Base-by-base conservation (phyloP, 148 eudicot species). In the Polygonum aviculare region DNA sequence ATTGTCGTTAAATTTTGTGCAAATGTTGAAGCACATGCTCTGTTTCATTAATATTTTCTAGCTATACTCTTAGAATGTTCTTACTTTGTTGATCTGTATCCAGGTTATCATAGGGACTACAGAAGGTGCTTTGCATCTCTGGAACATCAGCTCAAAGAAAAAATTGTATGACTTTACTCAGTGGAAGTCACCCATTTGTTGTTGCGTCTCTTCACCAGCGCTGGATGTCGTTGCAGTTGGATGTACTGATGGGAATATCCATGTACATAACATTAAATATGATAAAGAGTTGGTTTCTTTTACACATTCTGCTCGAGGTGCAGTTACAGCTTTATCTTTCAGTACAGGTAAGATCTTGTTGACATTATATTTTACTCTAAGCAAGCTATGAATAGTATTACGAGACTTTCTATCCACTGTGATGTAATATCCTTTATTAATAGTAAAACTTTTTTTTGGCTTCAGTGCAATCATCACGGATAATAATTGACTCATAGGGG, bases 141-240 rank as follows among this genome's bases (percentile, higher is more conserved):
- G 97, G 97, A 96, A 96, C 74, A 84, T 96, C 54, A 96, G 90
- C 86, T 89, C 97, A 40, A 87, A 88, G 87, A 87, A 87, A 80
- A 93, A 87, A 40, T 79, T 96, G 19, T 90, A 85, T 76, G 94
- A 93, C 75, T 93, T 96, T 82, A 93, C 88, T 73, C 91, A 96
- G 62, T 96, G 98, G 99, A 80, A 82, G 49, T 86, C 99, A 1
- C 83, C 92, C 33, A 85, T 93, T 71, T 76, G 82, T 65, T 96
- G 93, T 80, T 93, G 99, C 54, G 86, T 93, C 75, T 83, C 97
- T 41, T 96, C 99, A 10, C 99, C 99, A 14, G 99, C 99, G n/a
- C 85, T 96, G n/a, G 98, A 96, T 85, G 98, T 96, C 85, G 85
- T 96, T 77, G 99, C 98, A 41, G 86, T 93, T 74, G 99, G 98